These are phyloP conservation scores for Biscogniauxia mediterranea DNA, from an alignment of 2,329 filamentous ascomycete genomes.

Conservation along the genomic window DNA sequence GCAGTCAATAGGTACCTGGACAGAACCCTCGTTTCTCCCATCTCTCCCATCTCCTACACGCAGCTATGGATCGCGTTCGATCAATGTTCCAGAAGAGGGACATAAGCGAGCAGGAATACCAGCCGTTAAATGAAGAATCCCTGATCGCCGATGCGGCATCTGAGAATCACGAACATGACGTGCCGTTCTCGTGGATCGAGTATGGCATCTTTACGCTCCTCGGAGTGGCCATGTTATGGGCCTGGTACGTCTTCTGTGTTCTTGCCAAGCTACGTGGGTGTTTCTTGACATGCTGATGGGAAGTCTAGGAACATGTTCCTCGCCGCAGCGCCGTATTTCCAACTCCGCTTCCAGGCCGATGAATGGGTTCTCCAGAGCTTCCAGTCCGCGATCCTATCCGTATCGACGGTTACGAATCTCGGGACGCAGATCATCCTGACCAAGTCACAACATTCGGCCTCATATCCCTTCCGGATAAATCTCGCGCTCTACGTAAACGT, in stretches of 20 bases:
- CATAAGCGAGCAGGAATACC: conserved; percentile 33
- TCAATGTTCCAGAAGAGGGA: conserved; percentile 35
- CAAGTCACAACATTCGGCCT: conserved; percentile 76
- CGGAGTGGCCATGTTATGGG: conserved; percentile 94
- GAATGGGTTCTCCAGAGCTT: conserved; percentile 76
- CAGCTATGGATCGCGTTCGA: conserved; percentile 39
- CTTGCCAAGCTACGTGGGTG: conserved; percentile 12
- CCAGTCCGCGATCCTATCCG: conserved; percentile 83
- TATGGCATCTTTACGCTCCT: conserved; percentile 83
- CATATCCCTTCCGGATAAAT: conserved; percentile 85
- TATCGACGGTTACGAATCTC: conserved; percentile 83
- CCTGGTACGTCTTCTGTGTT: conserved; percentile 64
- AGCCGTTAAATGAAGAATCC: conserved; percentile 32
- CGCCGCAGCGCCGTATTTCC: conserved; percentile 90
- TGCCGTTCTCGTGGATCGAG: conserved; percentile 78
- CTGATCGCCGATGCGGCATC: conserved; percentile 15
- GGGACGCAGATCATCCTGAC: conserved; percentile 72
- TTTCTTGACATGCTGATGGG: conserved; percentile 7
- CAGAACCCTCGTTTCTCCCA: not conserved
- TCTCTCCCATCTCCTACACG: not conserved
- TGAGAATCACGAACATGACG: conserved; percentile 35
- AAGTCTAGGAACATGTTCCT: conserved; percentile 90
- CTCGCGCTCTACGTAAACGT: conserved; percentile 74
- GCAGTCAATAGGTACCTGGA: not conserved
- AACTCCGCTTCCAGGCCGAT: conserved; percentile 71